A percentile compares a stretch with the other conserved stretches of the same genome.
These are phyloP conservation scores for Xanthoparmelia taractica DNA, from an alignment of 495 filamentous ascomycete genomes.

Conservation along the genomic window DNA sequence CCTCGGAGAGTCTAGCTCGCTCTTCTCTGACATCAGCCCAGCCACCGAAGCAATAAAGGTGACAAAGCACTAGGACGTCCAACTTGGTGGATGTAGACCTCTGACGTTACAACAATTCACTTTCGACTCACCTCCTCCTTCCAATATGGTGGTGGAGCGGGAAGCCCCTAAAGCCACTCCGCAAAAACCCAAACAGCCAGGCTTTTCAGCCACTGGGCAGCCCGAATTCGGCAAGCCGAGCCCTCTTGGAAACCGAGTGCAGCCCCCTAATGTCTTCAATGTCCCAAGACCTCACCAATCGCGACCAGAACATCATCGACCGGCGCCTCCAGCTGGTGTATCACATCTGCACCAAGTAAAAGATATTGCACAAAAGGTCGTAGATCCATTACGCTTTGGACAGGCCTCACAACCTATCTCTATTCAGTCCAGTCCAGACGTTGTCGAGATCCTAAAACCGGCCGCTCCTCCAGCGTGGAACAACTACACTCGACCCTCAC, in stretches of 20 bases:
- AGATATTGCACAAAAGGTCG: slow-evolving; percentile 18
- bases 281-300: slow-evolving; percentile 43
- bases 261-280: slow-evolving; percentile 43
- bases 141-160: slow-evolving; percentile 26
- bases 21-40: slow-evolving; percentile 26
- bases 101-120: neutral
- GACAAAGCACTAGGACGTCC: neutral
- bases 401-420: slow-evolving; percentile 22
- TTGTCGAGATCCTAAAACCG: slow-evolving; percentile 42
- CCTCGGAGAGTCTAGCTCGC: slow-evolving; percentile 31
- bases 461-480: slow-evolving; percentile 36
- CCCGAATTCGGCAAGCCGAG: slow-evolving; percentile 57
- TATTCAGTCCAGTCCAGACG: slow-evolving; percentile 27
- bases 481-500: slow-evolving; percentile 33
- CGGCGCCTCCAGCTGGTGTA: slow-evolving; percentile 23
- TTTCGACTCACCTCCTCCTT: slow-evolving; percentile 2
- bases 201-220: slow-evolving; percentile 25
- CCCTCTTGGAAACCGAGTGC: slow-evolving; percentile 35
- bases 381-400: slow-evolving; percentile 41
- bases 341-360: slow-evolving; percentile 21
- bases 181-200: slow-evolving; percentile 15
- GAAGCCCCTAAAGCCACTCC: slow-evolving; percentile 24
- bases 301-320: slow-evolving; percentile 44
- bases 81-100: slow-evolving; percentile 4
- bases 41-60: neutral